Conservation (phyloP, 257 asterid genomes). For the Primulina tabacum region DNA sequence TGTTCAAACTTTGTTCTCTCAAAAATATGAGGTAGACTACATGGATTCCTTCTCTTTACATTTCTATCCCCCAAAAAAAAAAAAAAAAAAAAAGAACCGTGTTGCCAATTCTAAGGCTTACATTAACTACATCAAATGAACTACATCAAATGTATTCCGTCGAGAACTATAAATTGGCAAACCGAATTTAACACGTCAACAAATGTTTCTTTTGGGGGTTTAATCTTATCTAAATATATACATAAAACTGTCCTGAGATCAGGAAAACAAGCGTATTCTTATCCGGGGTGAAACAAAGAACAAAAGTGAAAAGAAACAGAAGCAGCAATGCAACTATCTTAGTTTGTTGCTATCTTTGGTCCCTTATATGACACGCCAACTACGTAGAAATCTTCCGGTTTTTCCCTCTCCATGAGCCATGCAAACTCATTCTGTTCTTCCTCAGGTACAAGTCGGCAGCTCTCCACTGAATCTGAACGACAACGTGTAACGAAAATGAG, state of each 20-base stretch:
- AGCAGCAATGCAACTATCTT: background rate
- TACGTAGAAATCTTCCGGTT: conserved; percentile 54
- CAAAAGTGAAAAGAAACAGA: background rate
- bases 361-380: conserved; percentile 62
- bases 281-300: background rate
- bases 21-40: too few species aligned
- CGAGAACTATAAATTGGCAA: background rate
- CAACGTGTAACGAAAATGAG: background rate
- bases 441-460: conserved; percentile 19
- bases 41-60: too few species aligned
- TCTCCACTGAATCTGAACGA: conserved; percentile 31
- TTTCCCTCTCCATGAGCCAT: conserved; percentile 83
- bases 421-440: conserved; percentile 46
- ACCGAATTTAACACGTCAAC: background rate
- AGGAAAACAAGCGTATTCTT: background rate
- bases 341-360: conserved; percentile 55
- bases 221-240: conserved; percentile 20
- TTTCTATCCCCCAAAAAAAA: too few species aligned
- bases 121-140: too few species aligned
- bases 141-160: too few species aligned
- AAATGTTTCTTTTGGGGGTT: background rate
- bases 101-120: background rate
- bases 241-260: conserved; percentile 21
- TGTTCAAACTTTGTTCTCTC: too few species aligned
- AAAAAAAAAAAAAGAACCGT: too few species aligned